Conservation (phyloP, 495 filamentous ascomycete genomes). For the Neurospora sp. region DNA sequence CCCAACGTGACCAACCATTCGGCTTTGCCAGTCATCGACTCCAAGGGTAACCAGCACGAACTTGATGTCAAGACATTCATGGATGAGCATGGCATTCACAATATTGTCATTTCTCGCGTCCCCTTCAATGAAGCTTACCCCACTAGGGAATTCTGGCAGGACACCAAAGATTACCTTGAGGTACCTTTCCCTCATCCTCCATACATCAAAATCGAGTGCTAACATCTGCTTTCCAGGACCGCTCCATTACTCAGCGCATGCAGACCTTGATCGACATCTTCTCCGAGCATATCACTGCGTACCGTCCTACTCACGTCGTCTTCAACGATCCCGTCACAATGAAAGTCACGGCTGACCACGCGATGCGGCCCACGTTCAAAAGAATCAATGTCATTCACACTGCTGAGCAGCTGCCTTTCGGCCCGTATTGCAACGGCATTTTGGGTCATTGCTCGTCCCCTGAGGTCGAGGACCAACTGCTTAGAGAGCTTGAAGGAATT, state of each 20-base stretch:
- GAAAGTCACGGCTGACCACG: conserved; percentile 15
- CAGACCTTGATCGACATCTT: conserved; percentile 9
- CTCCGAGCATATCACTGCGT: conserved; percentile 6
- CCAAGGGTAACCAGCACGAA: neutral
- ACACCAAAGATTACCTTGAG: conserved; percentile 17
- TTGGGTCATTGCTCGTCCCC: conserved; percentile 19
- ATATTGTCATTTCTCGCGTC: conserved; percentile 13
- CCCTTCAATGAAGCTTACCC: conserved; percentile 16
- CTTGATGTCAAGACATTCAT: conserved; percentile 14
- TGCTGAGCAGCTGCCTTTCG: conserved; percentile 24
- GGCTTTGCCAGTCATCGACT: neutral
- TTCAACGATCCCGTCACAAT: conserved; percentile 26
- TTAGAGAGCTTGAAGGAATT: conserved; percentile 19
- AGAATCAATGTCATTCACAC: conserved; percentile 22
- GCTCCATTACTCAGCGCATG: conserved; percentile 6
- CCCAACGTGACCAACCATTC: conserved; percentile 3
- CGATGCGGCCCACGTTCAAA: conserved; percentile 7
- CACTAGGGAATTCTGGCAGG: conserved; percentile 12
- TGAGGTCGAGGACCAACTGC: conserved; percentile 10
- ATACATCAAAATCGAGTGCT: neutral
- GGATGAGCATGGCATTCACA: conserved; percentile 15
- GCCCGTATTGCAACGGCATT: conserved; percentile 16
- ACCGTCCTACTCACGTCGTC: conserved; percentile 21
- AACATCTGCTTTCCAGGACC: neutral
- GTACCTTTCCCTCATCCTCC: conserved; percentile 1